Base-by-base conservation (phyloP, 2,329 filamentous ascomycete species). In the Chaetomiaceae sp. region DNA sequence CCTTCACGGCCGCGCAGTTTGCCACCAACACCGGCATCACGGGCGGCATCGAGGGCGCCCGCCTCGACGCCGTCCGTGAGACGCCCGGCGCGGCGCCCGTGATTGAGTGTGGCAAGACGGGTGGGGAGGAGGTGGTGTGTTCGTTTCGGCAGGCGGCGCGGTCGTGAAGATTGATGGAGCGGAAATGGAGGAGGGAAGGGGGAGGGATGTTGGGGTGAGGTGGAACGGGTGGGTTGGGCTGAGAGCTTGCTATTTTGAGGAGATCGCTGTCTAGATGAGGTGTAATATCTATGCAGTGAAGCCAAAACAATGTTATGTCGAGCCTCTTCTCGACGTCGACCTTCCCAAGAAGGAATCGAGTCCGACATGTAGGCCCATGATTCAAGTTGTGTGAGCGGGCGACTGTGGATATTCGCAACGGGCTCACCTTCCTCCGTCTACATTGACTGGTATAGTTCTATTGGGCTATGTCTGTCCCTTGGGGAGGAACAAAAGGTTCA, bases 51-150 rank as follows among this genome's bases (percentile, higher is more conserved):
- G 36, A 39, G n/a, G 30, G 6, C 3, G 40, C 41, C 17, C 15
- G 14, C 15, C 6, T 48, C 17, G 17, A 19, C 6, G 40, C 30
- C 17, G 30, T 48, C n/a, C 35, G 22, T 30, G 40, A 48, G 30
- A 18, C 4, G 14, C 14, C 4, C 10, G 32, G 15, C 6, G 45
- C 20, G 34, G n/a, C 14, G 12, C 24, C 26, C 9, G 46, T 40
- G 30, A 36, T 44, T 18, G 40, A 32, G 35, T 48, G 46, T n/a
- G 29, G 11, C 17, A 32, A 36, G 40, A 15, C 22, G 18, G 39
- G 46, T 6, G 30, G 24, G 7, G 40, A 40, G 6, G 30, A 11
- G 22, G 22, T 40, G 35, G 22, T 5, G 11, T 48, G 46, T 14
- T 3, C 14, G 3, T 48, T 43, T 33, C 12, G 12, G 18, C n/a